phyloP scores from a whole-genome alignment of 306 rosid genomes.

The Cicer pinnatifidum region DNA sequence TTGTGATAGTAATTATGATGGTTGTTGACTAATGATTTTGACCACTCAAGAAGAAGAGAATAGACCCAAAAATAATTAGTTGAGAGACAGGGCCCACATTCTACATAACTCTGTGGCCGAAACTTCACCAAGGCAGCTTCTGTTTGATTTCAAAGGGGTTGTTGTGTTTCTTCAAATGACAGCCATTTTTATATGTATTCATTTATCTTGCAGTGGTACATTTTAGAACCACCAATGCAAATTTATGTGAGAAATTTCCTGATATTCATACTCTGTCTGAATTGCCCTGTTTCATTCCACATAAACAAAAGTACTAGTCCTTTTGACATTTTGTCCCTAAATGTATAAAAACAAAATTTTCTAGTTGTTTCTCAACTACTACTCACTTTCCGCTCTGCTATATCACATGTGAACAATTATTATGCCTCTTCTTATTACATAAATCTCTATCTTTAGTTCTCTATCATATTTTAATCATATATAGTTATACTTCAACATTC shows the following conservation, averaged over 20 bases:
- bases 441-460: conserved; percentile 28
- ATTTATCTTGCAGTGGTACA: conserved; percentile 7
- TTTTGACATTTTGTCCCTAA: conserved; percentile 50
- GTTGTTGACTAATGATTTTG: conserved; percentile 33
- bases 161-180: conserved; percentile 42
- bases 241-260: conserved; percentile 48
- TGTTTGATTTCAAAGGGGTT: conserved; percentile 37
- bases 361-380: conserved; percentile 64
- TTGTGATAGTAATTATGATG: conserved; percentile 26
- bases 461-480: background rate
- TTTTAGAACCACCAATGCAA: conserved; percentile 35
- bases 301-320: conserved; percentile 34
- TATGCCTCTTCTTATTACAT: conserved; percentile 39
- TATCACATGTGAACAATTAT: conserved; percentile 54
- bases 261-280: conserved; percentile 40
- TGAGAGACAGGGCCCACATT: conserved; percentile 24
- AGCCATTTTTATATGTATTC: conserved; percentile 8
- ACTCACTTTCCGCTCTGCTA: conserved; percentile 47
- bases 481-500: background rate
- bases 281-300: conserved; percentile 46
- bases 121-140: conserved; percentile 36
- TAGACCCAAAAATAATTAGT: conserved; percentile 35
- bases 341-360: conserved; percentile 42
- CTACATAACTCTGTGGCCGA: conserved; percentile 1
- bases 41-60: conserved; percentile 38